Base-by-base conservation (phyloP, 345 rosid genomes). In the Rhodomyrtus tomentosa region DNA sequence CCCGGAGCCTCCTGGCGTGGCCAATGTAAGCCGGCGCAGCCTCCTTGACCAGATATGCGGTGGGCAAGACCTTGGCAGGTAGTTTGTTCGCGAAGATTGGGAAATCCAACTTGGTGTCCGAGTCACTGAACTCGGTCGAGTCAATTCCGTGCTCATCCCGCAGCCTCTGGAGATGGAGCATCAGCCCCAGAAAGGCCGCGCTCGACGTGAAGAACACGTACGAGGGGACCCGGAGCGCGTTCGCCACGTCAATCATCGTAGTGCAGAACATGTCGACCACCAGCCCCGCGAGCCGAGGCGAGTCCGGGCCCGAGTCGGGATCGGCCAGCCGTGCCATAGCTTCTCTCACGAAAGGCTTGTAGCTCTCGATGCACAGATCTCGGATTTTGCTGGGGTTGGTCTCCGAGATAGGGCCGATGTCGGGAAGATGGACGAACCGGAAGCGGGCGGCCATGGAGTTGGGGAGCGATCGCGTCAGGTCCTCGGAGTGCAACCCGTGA, bases 261-360 rank as follows among this genome's bases (percentile, higher is more conserved):
- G 84, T 22, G 85, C 90, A 89, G 52, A 92, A 90, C 84, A 90
- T 21, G 84, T 88, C 93, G 22, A 88, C 20, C n/a, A 90, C 82
- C 49, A 91, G 56, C 32, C 89, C 92, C 4, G 85, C 90, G 14
- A 81, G 32, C 12, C 52, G 40, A 81, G 42, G 72, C 24, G 54
- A 20, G 55, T 55, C 48, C 32, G 13, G 32, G 22, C n/a, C 54
- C 12, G 48, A 55, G 32, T 4, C 25, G 38, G 36, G n/a, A 54
- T 79, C 5, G 2, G 79, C 18, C 7, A 85, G 83, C 12, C 79
- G 40, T 48, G 79, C 55, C 38, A 84, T 84, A 29, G 42, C 79
- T 81, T 83, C 84, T 68, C 40, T 86, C 14, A 89, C 68, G 22
- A 50, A 82, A 54, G 87, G 81, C 25, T 85, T 89, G 24, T 82